phyloP scores from a whole-genome alignment of 2,329 filamentous ascomycete genomes.

The Sporothrix brunneoviolacea region DNA sequence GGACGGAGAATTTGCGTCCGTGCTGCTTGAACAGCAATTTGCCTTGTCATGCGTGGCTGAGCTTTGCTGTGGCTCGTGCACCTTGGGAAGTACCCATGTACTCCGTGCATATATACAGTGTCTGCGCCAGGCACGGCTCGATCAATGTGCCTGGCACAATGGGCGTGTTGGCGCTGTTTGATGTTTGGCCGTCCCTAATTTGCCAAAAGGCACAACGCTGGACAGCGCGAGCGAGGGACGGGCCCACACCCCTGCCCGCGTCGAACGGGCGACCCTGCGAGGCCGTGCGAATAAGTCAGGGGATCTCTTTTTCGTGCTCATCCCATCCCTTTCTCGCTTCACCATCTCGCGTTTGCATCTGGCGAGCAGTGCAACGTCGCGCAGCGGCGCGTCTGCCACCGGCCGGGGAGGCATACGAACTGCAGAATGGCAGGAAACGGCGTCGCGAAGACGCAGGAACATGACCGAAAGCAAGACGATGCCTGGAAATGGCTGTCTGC shows the following conservation, averaged over 20 bases:
- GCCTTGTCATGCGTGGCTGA: no score
- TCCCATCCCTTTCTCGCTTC: no score
- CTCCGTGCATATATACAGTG: neutral
- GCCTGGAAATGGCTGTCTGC: no score
- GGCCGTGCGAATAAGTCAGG: neutral
- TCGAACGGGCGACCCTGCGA: neutral
- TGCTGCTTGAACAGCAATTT: no score
- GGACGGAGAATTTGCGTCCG: no score
- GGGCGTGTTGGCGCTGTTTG: conserved; percentile 5
- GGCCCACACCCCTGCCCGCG: neutral
- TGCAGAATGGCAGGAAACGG: no score
- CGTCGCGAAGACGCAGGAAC: no score
- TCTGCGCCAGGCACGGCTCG: neutral
- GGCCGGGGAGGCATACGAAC: neutral
- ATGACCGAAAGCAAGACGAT: no score
- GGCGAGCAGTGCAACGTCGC: conserved; percentile 12
- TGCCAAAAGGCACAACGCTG: conserved; percentile 6
- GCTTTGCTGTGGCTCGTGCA: no score
- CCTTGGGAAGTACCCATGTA: neutral
- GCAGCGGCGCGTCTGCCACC: conserved; percentile 1
- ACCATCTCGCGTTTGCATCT: neutral
- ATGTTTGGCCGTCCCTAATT: neutral
- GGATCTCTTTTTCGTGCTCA: neutral
- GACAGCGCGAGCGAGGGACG: neutral
- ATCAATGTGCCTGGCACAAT: neutral